Conservation (phyloP, 2,329 filamentous ascomycete species). For the Macroventuria anomochaeta region DNA sequence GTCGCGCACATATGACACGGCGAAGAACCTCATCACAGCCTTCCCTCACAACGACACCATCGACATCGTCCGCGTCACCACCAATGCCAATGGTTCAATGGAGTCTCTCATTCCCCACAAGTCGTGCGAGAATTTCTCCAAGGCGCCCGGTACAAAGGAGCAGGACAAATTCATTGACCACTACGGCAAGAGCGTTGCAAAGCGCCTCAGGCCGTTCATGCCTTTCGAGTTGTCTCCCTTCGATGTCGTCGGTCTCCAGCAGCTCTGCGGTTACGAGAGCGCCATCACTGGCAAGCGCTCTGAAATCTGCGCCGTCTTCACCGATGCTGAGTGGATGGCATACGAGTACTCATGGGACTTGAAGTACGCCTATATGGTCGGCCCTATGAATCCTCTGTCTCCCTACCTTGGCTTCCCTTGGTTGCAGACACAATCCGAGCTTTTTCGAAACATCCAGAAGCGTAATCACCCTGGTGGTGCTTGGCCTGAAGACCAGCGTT, state of each 20-base stretch:
- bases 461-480: constrained; percentile 52
- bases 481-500: constrained; percentile 57
- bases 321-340: constrained; percentile 66
- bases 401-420: constrained; percentile 69
- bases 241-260: constrained; percentile 69
- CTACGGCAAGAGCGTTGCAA: constrained; percentile 35
- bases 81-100: constrained; percentile 39
- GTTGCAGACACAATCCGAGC: constrained; percentile 64
- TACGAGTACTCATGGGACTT: constrained; percentile 70
- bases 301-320: constrained; percentile 64
- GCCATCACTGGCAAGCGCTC: constrained; percentile 66
- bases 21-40: constrained; percentile 37
- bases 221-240: constrained; percentile 65
- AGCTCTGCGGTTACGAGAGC: constrained; percentile 69
- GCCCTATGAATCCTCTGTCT: constrained; percentile 65
- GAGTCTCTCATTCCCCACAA: constrained; percentile 45
- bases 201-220: constrained; percentile 31
- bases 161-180: constrained; percentile 38
- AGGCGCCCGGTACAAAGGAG: constrained; percentile 40
- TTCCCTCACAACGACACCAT: constrained; percentile 40
- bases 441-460: constrained; percentile 34
- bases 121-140: constrained; percentile 43
- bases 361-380: constrained; percentile 68
- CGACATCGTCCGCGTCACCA: constrained; percentile 42
- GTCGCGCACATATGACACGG: constrained; percentile 45